These are phyloP conservation scores for Skeletonema costatum DNA, from an alignment of 108 stramenopile species.

Conservation along the genomic window DNA sequence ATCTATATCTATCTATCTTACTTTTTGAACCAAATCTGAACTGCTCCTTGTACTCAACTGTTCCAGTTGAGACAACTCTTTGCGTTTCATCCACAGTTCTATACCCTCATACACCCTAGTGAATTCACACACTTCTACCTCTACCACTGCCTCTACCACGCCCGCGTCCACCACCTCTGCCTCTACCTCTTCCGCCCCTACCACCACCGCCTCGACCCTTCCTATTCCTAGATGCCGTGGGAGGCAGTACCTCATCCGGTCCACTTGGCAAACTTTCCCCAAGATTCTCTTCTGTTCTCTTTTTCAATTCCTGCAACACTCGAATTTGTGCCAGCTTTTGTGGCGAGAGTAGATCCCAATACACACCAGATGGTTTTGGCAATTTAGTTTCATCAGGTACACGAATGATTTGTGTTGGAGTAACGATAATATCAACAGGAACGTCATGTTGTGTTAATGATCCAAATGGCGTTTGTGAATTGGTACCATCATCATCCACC, in stretches of 20 bases:
- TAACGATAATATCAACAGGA: conserved; percentile 77
- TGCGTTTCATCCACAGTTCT: no score
- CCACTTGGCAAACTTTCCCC: conserved; percentile 55
- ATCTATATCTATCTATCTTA: no score
- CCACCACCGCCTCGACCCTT: conserved; percentile 35
- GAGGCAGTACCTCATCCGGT: conserved; percentile 72
- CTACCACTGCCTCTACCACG: background rate
- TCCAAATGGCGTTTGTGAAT: conserved; percentile 44
- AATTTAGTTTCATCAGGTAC: conserved; percentile 52
- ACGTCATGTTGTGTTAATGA: conserved; percentile 70
- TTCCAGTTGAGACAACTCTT: no score
- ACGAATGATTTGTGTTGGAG: conserved; percentile 62
- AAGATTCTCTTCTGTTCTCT: conserved; percentile 50
- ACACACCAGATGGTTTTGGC: conserved; percentile 70
- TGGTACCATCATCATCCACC: conserved; percentile 3
- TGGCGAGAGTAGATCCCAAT: conserved; percentile 74
- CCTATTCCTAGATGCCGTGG: conserved; percentile 48
- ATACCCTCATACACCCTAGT: no score
- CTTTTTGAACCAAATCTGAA: no score
- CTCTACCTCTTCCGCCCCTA: conserved; percentile 14
- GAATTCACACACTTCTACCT: background rate
- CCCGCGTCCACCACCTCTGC: background rate
- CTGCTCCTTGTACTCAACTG: no score
- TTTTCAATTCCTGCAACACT: conserved; percentile 65
- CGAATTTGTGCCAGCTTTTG: conserved; percentile 72